phyloP scores from a whole-genome alignment of 78 protist genomes.

The Speleostelium caveatum region DNA sequence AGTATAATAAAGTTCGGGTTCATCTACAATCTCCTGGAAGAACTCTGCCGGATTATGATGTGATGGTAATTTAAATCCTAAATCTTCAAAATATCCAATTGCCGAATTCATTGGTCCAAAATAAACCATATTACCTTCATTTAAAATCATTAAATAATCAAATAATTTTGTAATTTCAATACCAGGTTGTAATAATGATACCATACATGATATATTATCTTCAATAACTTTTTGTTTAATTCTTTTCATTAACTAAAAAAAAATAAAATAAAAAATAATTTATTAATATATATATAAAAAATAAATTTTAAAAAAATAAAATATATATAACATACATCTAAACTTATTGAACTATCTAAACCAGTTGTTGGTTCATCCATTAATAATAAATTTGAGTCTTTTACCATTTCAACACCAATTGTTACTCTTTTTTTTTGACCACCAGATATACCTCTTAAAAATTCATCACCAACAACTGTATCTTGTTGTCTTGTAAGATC shows the following conservation, averaged over 20 bases:
- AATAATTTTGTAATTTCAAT: slow-evolving; percentile 66
- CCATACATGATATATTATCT: slow-evolving; percentile 41
- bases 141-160: slow-evolving; percentile 55
- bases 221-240: slow-evolving; percentile 16
- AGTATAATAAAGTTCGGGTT: slow-evolving; percentile 54
- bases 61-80: slow-evolving; percentile 64
- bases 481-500: slow-evolving; percentile 44
- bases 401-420: slow-evolving; percentile 79
- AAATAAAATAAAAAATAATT: no score
- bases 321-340: slow-evolving; percentile 65
- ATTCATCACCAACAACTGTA: slow-evolving; percentile 78
- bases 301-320: no score
- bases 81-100: slow-evolving; percentile 44
- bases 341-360: slow-evolving; percentile 63
- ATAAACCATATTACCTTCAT: slow-evolving; percentile 68
- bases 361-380: slow-evolving; percentile 84
- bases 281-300: neutral
- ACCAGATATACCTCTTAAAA: slow-evolving; percentile 79
- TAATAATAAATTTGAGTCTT: slow-evolving; percentile 43
- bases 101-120: slow-evolving; percentile 68
- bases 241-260: slow-evolving; percentile 23
- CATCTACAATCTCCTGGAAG: slow-evolving; percentile 76
- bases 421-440: slow-evolving; percentile 84
- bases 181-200: slow-evolving; percentile 73
- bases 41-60: slow-evolving; percentile 81